Evolutionary conservation across 306 rosid genomes (phyloP).

Genomic region (Notholithocarpus densiflorus): DNA sequence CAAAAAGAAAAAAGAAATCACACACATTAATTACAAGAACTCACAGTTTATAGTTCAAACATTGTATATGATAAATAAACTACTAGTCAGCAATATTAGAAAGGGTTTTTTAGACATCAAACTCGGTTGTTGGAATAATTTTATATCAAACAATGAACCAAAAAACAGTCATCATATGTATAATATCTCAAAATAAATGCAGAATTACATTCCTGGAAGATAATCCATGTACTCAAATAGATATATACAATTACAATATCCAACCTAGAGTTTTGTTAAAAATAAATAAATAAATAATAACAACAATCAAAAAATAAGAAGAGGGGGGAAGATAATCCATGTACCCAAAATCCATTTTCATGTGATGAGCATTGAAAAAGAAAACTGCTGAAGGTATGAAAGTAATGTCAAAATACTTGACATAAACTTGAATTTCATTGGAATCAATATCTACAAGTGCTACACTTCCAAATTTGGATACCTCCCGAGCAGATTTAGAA

Average conservation of each 20-base stretch:
- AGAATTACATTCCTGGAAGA: background rate
- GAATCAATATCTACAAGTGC: constrained; percentile 80
- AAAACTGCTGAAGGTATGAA: constrained; percentile 71
- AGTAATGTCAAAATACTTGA: constrained; percentile 75
- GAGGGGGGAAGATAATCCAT: background rate
- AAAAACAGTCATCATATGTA: too few species aligned
- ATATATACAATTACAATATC: too few species aligned
- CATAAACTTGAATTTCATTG: constrained; percentile 64
- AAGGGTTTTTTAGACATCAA: background rate
- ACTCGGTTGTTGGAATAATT: background rate
- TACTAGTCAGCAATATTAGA: background rate
- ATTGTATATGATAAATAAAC: too few species aligned
- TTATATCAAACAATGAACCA: background rate
- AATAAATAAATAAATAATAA: too few species aligned
- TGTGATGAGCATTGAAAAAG: constrained; percentile 96
- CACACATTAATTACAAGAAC: background rate
- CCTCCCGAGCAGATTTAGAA: constrained; percentile 66
- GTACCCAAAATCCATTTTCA: constrained; percentile 96
- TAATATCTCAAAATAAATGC: too few species aligned
- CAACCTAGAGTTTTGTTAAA: too few species aligned
- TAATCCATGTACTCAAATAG: too few species aligned
- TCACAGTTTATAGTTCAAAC: background rate
- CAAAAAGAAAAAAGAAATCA: background rate
- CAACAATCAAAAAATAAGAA: background rate
- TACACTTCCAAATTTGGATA: constrained; percentile 78